A percentile compares a stretch with the other conserved stretches of the same genome.
These are phyloP conservation scores for Dysphania ambrosioides DNA, from an alignment of 148 eudicot genomes.

Conservation along the genomic window DNA sequence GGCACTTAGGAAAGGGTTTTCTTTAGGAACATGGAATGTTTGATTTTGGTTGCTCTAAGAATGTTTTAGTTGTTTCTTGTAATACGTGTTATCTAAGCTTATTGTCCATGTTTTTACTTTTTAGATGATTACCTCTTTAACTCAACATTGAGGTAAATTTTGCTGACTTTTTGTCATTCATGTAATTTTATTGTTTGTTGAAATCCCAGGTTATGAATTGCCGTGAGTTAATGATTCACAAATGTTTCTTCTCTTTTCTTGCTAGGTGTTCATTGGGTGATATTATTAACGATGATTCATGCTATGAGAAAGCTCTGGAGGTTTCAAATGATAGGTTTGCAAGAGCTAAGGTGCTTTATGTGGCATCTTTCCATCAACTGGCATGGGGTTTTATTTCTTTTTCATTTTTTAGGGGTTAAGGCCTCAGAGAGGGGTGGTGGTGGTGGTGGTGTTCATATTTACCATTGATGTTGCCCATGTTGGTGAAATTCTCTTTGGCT, in stretches of 20 bases:
- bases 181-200: not conserved
- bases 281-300: conserved; percentile 69
- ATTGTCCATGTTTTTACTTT: not conserved
- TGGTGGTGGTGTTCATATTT: no score
- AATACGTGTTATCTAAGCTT: not conserved
- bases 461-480: not conserved
- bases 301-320: conserved; percentile 78
- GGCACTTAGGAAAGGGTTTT: no score
- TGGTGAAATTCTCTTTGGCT: not conserved
- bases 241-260: not conserved
- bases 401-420: not conserved
- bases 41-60: no score
- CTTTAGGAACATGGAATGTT: no score
- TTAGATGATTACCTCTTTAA: not conserved
- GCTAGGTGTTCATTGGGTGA: conserved; percentile 91
- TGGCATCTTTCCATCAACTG: conserved; percentile 4
- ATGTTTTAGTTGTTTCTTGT: no score
- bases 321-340: conserved; percentile 74
- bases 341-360: conserved; percentile 69
- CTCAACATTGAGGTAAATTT: not conserved
- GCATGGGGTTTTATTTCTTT: not conserved
- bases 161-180: not conserved
- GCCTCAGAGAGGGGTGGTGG: not conserved
- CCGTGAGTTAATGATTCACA: not conserved
- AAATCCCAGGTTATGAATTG: not conserved